Percentiles rank a stretch among this genome's conserved stretches.
Evolutionary conservation across 805 yeast genomes (phyloP).

Genomic region (Candida quercuum): DNA sequence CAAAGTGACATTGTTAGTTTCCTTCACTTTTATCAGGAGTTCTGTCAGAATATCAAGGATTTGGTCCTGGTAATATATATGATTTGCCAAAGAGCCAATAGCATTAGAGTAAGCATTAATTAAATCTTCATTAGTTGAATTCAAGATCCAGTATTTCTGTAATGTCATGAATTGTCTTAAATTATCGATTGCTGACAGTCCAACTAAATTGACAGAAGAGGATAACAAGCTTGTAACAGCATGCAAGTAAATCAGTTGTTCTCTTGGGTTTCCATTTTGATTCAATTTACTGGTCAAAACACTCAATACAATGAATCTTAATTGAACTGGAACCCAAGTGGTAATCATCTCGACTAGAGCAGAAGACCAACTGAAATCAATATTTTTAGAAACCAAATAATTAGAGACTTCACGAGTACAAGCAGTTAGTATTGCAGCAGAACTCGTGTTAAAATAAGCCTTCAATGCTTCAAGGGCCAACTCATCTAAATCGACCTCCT

Average conservation of each 20-base stretch:
- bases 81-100: slow-evolving; percentile 66
- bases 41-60: slow-evolving; percentile 76
- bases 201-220: slow-evolving; percentile 79
- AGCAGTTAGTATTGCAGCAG: slow-evolving; percentile 52
- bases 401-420: slow-evolving; percentile 50
- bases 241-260: slow-evolving; percentile 31
- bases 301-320: slow-evolving; percentile 59
- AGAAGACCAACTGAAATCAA: slow-evolving; percentile 43
- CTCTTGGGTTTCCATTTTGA: slow-evolving; percentile 13
- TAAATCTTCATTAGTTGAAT: slow-evolving; percentile 24
- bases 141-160: slow-evolving; percentile 31
- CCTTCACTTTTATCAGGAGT: slow-evolving; percentile 39
- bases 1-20: slow-evolving; percentile 11
- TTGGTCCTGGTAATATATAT: slow-evolving; percentile 83
- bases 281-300: slow-evolving; percentile 35
- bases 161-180: slow-evolving; percentile 51
- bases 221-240: slow-evolving; percentile 57
- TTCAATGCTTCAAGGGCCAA: slow-evolving; percentile 40
- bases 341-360: slow-evolving; percentile 59
- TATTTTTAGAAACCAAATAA: slow-evolving; percentile 33
- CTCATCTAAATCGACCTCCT: slow-evolving; percentile 23
- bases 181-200: slow-evolving; percentile 79
- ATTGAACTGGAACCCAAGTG: slow-evolving; percentile 75
- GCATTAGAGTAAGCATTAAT: slow-evolving; percentile 46
- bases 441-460: slow-evolving; percentile 57